Base-by-base conservation (phyloP, 441 rosid species). In the Sinapis alba region DNA sequence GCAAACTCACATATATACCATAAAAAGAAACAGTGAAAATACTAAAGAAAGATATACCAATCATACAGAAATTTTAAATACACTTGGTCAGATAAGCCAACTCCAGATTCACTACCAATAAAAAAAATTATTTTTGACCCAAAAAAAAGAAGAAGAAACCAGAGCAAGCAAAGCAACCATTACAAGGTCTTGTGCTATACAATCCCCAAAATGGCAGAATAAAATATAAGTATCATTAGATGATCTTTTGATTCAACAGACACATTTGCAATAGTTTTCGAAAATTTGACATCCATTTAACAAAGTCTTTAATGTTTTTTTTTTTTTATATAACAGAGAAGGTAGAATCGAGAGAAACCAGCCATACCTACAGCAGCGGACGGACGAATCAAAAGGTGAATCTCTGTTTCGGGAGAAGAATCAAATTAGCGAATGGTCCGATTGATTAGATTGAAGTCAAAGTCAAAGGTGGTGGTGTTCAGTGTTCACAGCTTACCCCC, bases 221-320 rank as follows among this genome's bases (percentile, higher is more conserved):
- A 13, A 43, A 5, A n/a, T 2, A 43, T n/a, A 8, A 11, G 15
- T 20, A 6, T 45, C 9, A 20, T 45, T 6, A 21, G 10, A 60
- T 41, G 7, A 41, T 41, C 3, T 4, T 41, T 13, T 32, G 4
- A 41, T 41, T 13, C 16, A 43, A 58, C 9, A 65, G 21, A 20
- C 57, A 43, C 45, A 68, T 47, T 59, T 13, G 63, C 57, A 51
- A 61, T 15, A 58, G 60, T 58, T 28, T 28, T n/a, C 5, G 54
- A 69, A 75, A 74, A 8, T 45, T 7, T 41, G 47, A 77, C 30
- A 77, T 18, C 72, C 51, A 45, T 45, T 45, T 6, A 36, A 6
- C 50, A 41, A 41, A 38, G 43, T 36, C 36, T 36, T 41, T 41
- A 34, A 34, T 41, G 13, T 1, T 41, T 15, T 13, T 30, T 30